These are phyloP conservation scores for Nemania serpens DNA, from an alignment of 2,329 filamentous ascomycete species.

Conservation along the genomic window DNA sequence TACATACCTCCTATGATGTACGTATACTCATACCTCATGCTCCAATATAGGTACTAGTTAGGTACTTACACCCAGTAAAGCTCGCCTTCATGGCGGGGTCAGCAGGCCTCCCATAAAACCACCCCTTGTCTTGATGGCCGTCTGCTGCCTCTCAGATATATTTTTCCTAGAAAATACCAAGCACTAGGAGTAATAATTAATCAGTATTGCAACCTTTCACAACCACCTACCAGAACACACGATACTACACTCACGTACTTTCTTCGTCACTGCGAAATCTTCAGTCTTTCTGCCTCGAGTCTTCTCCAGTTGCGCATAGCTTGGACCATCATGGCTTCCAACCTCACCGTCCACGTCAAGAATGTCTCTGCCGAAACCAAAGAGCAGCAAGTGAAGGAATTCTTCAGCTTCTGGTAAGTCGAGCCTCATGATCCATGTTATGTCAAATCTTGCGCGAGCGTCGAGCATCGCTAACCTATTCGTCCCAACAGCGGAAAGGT, in stretches of 20 bases:
- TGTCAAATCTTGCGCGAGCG: background rate
- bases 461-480: slow-evolving; percentile 3
- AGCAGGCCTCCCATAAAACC: background rate
- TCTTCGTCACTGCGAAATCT: background rate
- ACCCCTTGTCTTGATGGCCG: background rate
- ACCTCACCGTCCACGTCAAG: slow-evolving; percentile 78
- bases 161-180: no score
- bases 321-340: slow-evolving; percentile 56
- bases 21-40: no score
- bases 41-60: no score
- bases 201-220: background rate
- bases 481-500: slow-evolving; percentile 78
- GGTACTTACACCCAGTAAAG: background rate
- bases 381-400: slow-evolving; percentile 91
- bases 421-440: background rate
- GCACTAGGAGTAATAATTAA: background rate
- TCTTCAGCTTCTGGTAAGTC: slow-evolving; percentile 92
- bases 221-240: background rate
- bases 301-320: background rate
- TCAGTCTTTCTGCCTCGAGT: background rate
- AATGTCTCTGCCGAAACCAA: slow-evolving; percentile 82
- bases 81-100: background rate
- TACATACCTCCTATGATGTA: no score
- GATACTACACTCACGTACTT: background rate
- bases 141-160: no score